Conservation (phyloP, 2,329 filamentous ascomycete genomes). For the Trichoderma hamatum region DNA sequence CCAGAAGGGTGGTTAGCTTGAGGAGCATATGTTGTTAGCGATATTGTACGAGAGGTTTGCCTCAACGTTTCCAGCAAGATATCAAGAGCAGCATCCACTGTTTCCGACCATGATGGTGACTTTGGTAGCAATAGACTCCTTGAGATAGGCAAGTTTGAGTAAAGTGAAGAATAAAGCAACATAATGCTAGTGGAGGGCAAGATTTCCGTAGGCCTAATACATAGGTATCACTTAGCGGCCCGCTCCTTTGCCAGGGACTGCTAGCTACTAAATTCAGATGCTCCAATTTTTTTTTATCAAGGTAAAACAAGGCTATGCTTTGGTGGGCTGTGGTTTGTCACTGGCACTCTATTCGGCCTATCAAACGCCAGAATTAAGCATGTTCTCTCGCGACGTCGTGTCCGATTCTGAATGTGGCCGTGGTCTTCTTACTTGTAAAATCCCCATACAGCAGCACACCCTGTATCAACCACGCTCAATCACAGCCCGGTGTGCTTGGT, state of each 20-base stretch:
- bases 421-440: neutral
- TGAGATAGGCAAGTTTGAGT: no score
- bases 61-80: neutral
- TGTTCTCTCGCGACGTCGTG: conserved; percentile 19
- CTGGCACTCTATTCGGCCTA: conserved; percentile 8
- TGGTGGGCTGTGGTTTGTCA: neutral
- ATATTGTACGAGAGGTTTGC: neutral
- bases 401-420: neutral
- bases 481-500: neutral
- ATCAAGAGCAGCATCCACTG: neutral
- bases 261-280: neutral
- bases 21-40: neutral
- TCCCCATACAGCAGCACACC: neutral
- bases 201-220: neutral
- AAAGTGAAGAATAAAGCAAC: neutral
- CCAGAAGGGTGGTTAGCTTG: neutral
- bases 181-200: neutral
- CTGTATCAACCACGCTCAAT: neutral
- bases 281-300: conserved; percentile 8
- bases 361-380: conserved; percentile 14
- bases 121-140: no score
- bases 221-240: neutral
- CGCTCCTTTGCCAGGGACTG: neutral
- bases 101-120: no score
- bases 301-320: neutral